These are phyloP conservation scores for Neonectria faginata DNA, from an alignment of 2,329 filamentous ascomycete genomes.

Conservation along the genomic window DNA sequence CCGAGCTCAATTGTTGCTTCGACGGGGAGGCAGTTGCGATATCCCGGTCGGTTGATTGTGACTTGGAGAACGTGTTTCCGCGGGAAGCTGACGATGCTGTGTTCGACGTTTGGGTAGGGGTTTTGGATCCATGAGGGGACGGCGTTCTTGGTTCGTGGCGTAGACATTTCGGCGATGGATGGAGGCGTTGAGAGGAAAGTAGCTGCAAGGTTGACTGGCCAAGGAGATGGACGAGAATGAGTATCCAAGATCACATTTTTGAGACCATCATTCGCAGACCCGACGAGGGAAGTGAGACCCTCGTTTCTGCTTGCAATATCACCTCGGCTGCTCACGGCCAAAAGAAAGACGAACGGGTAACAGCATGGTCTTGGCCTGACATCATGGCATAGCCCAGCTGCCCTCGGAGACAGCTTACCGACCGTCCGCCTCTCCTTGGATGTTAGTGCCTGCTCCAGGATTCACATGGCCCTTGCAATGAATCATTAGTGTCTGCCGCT, in stretches of 20 bases:
- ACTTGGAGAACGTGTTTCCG: constrained; percentile 55
- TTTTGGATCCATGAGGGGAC: constrained; percentile 51
- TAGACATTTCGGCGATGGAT: constrained; percentile 35
- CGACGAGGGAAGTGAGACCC: not conserved
- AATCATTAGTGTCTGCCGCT: constrained; percentile 20
- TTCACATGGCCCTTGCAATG: constrained; percentile 9
- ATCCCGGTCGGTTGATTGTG: constrained; percentile 57
- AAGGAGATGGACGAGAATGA: not conserved
- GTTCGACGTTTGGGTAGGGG: constrained; percentile 48
- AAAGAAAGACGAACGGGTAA: constrained; percentile 1
- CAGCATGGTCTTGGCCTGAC: not conserved
- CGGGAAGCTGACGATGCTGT: constrained; percentile 55
- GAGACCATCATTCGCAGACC: not conserved
- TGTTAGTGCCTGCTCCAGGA: not conserved
- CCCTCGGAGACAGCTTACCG: not conserved
- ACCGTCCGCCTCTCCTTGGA: not conserved
- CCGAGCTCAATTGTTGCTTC: constrained; percentile 54
- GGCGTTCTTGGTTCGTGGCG: constrained; percentile 41
- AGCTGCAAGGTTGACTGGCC: not conserved
- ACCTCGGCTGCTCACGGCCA: constrained; percentile 27
- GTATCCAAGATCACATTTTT: constrained; percentile 17
- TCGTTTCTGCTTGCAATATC: constrained; percentile 1
- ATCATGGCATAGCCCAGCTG: not conserved
- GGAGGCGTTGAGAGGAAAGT: not conserved
- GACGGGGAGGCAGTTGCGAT: constrained; percentile 56